A percentile compares a stretch with the other conserved stretches of the same genome.
These are phyloP conservation scores for Alternaria sp. DNA, from an alignment of 2,329 filamentous ascomycete species.

Conservation along the genomic window DNA sequence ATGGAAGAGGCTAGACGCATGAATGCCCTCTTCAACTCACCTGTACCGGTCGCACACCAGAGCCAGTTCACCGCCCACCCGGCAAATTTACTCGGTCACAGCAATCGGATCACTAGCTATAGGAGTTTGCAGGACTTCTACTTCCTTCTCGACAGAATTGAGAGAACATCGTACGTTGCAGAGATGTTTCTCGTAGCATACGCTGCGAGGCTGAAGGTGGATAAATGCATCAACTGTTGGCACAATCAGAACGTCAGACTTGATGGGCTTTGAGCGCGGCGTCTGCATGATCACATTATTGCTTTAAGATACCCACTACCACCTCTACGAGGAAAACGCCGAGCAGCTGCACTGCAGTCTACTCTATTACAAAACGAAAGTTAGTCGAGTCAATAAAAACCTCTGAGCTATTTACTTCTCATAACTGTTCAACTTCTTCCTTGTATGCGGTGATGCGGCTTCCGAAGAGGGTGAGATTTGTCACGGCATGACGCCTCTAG, in stretches of 20 bases:
- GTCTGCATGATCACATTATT: background rate
- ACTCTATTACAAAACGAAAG: background rate
- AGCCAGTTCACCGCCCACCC: background rate
- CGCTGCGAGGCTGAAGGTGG: conserved; percentile 31
- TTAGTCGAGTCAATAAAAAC: background rate
- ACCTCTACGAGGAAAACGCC: background rate
- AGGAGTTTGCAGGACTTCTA: conserved; percentile 36
- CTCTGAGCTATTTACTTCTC: background rate
- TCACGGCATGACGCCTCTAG: conserved; percentile 2
- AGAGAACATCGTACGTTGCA: conserved; percentile 23
- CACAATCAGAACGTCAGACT: conserved; percentile 22
- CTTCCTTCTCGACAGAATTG: conserved; percentile 34
- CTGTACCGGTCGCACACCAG: background rate
- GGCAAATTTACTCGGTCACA: background rate
- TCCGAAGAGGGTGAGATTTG: background rate
- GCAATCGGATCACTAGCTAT: conserved; percentile 18
- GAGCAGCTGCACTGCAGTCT: background rate
- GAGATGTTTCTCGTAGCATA: conserved; percentile 5
- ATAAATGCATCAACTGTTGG: conserved; percentile 36
- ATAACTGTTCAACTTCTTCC: background rate
- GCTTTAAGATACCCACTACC: background rate
- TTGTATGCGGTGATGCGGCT: background rate
- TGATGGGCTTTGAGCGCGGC: background rate
- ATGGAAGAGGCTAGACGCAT: background rate
- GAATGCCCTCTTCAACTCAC: background rate